Evolutionary conservation across 2,329 filamentous ascomycete genomes (phyloP).

Genomic region (Tolypocladium nubicola): DNA sequence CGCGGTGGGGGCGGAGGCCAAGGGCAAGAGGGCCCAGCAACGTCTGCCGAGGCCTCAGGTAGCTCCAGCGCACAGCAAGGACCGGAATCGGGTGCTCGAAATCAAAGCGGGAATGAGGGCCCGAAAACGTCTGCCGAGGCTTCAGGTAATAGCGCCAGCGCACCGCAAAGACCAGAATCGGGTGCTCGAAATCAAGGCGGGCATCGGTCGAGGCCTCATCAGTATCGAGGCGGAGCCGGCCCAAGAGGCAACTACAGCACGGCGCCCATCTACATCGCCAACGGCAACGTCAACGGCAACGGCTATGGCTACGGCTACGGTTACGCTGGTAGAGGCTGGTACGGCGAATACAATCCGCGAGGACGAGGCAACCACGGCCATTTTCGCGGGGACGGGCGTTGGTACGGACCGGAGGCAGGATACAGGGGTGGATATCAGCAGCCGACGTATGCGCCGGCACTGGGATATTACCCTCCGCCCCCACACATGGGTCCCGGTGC

Average conservation of each 20-base stretch:
- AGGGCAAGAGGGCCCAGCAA: background rate
- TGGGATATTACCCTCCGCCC: background rate
- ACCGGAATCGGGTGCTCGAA: background rate
- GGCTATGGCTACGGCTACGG: background rate
- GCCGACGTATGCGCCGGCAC: background rate
- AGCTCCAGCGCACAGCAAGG: background rate
- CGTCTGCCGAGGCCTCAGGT: background rate
- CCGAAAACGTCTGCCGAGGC: background rate
- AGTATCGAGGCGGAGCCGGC: background rate
- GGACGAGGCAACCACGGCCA: constrained; percentile 8
- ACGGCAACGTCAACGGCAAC: background rate
- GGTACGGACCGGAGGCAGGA: background rate
- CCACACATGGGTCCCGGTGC: background rate
- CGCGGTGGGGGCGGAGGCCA: constrained; percentile 6
- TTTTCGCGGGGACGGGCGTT: constrained; percentile 2
- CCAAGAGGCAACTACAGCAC: constrained; percentile 2
- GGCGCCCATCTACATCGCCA: background rate
- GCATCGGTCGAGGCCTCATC: background rate
- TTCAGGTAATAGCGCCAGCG: background rate
- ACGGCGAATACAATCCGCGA: constrained; percentile 6
- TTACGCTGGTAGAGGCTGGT: constrained; percentile 2
- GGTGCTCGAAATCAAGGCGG: background rate
- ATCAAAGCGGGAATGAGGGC: background rate
- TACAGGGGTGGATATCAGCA: background rate
- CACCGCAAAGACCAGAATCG: background rate